Evolutionary conservation across 2,329 filamentous ascomycete genomes (phyloP).

Genomic region (Talaromyces albobiverticillius): DNA sequence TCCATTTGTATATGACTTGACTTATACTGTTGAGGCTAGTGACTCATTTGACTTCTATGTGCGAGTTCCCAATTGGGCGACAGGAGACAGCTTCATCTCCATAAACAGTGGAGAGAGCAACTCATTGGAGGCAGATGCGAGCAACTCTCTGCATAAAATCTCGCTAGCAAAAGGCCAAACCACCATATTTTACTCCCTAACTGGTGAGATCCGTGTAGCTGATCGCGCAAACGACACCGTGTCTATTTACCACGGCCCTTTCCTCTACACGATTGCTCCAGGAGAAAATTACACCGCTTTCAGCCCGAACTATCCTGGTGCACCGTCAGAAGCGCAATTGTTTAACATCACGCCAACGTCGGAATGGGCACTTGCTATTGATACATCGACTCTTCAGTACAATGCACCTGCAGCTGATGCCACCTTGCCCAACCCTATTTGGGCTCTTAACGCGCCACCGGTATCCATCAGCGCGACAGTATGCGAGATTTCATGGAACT

Average conservation of each 20-base stretch:
- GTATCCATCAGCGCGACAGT: constrained; percentile 36
- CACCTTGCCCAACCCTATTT: constrained; percentile 25
- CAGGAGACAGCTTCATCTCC: constrained; percentile 21
- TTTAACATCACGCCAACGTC: constrained; percentile 34
- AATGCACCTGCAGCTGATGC: constrained; percentile 20
- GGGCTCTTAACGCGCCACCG: constrained; percentile 31
- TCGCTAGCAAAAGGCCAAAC: constrained; percentile 31
- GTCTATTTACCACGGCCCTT: constrained; percentile 42
- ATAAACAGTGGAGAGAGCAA: constrained; percentile 20
- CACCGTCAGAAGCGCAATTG: constrained; percentile 29
- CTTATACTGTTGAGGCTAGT: constrained; percentile 39
- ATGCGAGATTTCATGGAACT: constrained; percentile 39
- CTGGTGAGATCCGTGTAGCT: constrained; percentile 29
- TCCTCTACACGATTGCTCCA: constrained; percentile 45
- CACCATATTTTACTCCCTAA: constrained; percentile 33
- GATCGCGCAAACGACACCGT: constrained; percentile 43
- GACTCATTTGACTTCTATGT: constrained; percentile 43
- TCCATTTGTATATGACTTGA: constrained; percentile 42
- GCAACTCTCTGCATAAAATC: constrained; percentile 39
- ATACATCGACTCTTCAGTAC: constrained; percentile 33
- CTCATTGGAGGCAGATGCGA: constrained; percentile 28
- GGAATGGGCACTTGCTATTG: constrained; percentile 29
- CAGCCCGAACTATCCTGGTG: constrained; percentile 26
- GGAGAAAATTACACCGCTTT: constrained; percentile 25
- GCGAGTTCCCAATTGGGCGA: constrained; percentile 46